Percentiles rank a stretch among this genome's conserved stretches.
These are phyloP conservation scores for Sorghum bicolor DNA, from an alignment of 176 grass and related monocot species.

Conservation along the genomic window DNA sequence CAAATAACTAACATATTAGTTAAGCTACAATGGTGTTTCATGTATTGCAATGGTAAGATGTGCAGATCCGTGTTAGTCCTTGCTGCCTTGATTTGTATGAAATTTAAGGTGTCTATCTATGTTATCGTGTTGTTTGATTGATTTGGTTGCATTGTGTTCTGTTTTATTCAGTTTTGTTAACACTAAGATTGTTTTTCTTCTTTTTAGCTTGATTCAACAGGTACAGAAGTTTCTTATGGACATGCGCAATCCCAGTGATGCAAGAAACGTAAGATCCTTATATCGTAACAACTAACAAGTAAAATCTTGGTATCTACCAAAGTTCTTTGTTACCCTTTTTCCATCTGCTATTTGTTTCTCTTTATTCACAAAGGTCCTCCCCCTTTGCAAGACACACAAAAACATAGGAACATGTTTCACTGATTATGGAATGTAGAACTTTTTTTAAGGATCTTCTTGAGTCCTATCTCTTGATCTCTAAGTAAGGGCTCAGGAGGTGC, in stretches of 20 bases:
- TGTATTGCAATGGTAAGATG: constrained; percentile 11
- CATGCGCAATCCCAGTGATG: constrained; percentile 38
- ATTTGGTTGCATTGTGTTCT: constrained; percentile 4
- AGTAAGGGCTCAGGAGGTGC: neutral
- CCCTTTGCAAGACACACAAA: neutral
- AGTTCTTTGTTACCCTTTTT: neutral
- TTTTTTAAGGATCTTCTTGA: neutral
- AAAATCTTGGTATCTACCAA: neutral
- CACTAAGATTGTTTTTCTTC: constrained; percentile 29
- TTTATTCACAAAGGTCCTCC: neutral
- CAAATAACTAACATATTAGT: constrained; percentile 9
- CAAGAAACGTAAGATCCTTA: constrained; percentile 71
- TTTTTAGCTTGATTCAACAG: constrained; percentile 87
- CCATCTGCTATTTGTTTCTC: neutral
- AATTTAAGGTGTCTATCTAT: constrained; percentile 12
- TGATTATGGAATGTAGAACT: neutral
- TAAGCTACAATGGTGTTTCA: neutral
- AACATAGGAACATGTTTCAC: neutral
- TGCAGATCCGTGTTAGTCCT: neutral
- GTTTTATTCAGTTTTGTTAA: constrained; percentile 1
- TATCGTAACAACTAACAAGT: neutral
- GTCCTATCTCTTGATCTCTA: neutral
- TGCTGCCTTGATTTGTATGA: neutral
- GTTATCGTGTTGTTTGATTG: constrained; percentile 14
- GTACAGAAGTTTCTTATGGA: constrained; percentile 70